Base-by-base conservation (phyloP, 345 rosid species). In the Iberis pinnata region DNA sequence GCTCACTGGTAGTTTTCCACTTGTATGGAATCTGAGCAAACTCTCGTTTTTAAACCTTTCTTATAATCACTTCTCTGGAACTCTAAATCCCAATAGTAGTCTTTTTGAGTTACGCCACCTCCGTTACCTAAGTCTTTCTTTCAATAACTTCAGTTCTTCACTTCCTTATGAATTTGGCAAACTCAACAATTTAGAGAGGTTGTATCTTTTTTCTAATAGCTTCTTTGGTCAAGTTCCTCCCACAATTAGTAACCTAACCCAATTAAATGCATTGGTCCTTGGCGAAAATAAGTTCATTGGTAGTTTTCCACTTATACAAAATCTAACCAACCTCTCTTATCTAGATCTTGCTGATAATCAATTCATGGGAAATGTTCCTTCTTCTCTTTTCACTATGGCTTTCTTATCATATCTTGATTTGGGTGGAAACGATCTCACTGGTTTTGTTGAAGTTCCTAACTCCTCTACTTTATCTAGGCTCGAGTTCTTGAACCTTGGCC, bases 1-100 rank as follows among this genome's bases (percentile, higher is more conserved):
- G 11, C 33, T 60, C 49, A 40, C 22, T 1, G 49, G 49, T 49
- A 60, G 33, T 49, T 60, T 60, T 18, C 56, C 56, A 10, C 40
- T 13, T 49, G 7, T 60, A 0, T 3, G 16, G 2, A 49, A 60
- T 18, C 33, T 60, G 29, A 39, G 12, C n/a, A 49, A 38, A 1
- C 56, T 48, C 20, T 12, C 20, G 0, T 0, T 8, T 50, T 11
- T 60, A 29, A 11, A 13, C 4, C 41, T 60, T 39, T 49, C 49
- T 8, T 0, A 40, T 19, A 60, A 49, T 9, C 56, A 49, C 17
- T 18, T 60, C 35, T 1, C 49, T 7, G 59, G 59, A 54, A 8
- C 25, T 41, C 22, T 54, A n/a, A 4, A 26, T n/a, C n/a, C 48
- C 48, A n/a, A n/a, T n/a, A n/a, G n/a, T 38, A 39, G 25, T 36